Conservation (phyloP, 2,329 filamentous ascomycete genomes). For the Stagonosporopsis cucurbitacearum region DNA sequence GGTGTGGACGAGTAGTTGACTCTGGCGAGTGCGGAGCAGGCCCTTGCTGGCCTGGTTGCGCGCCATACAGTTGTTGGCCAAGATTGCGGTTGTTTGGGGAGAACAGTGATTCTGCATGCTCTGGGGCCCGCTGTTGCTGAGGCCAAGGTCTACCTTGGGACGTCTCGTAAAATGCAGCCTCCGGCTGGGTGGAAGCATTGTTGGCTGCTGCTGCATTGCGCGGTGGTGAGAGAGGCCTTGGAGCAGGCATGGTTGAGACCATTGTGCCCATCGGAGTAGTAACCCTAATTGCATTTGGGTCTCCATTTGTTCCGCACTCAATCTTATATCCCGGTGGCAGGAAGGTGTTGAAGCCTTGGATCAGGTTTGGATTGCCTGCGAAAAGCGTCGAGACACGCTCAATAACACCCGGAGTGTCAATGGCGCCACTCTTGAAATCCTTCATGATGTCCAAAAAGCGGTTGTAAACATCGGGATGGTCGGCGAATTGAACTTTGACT, state of each 20-base stretch:
- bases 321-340: slow-evolving; percentile 94
- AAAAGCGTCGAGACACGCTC: slow-evolving; percentile 95
- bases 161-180: slow-evolving; percentile 47
- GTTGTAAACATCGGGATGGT: slow-evolving; percentile 97
- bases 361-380: slow-evolving; percentile 91
- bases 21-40: slow-evolving; percentile 49
- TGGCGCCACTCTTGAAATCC: slow-evolving; percentile 98
- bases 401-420: slow-evolving; percentile 97
- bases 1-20: slow-evolving; percentile 44
- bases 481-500: slow-evolving; percentile 96
- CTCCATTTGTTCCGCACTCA: slow-evolving; percentile 90
- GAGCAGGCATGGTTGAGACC: slow-evolving; percentile 78
- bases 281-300: slow-evolving; percentile 94
- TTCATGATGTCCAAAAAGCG: slow-evolving; percentile 99
- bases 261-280: slow-evolving; percentile 98
- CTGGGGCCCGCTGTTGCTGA: slow-evolving; percentile 40
- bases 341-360: slow-evolving; percentile 98
- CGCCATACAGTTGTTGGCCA: slow-evolving; percentile 48
- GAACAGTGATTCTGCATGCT: slow-evolving; percentile 49
- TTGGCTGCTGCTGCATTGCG: slow-evolving; percentile 62
- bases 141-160: slow-evolving; percentile 50
- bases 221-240: slow-evolving; percentile 54
- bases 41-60: slow-evolving; percentile 43
- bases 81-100: slow-evolving; percentile 54
- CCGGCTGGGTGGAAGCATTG: slow-evolving; percentile 55